Evolutionary conservation across 768 basidiomycete species (phyloP).

Genomic region (Mycena floridula): DNA sequence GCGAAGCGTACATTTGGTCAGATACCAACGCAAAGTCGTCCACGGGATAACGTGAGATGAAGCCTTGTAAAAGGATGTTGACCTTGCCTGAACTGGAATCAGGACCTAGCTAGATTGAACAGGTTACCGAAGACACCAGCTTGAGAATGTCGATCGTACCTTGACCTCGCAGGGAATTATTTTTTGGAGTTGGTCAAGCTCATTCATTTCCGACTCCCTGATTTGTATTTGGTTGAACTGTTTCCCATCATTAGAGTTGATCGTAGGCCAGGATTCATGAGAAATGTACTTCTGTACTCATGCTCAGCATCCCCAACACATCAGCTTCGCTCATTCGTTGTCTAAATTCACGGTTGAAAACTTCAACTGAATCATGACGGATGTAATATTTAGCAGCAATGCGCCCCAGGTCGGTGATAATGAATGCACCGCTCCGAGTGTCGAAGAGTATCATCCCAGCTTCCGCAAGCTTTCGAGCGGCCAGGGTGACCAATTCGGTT

Average conservation of each 20-base stretch:
- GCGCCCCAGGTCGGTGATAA: conserved; percentile 85
- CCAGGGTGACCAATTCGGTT: conserved; percentile 54
- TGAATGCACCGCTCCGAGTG: conserved; percentile 46
- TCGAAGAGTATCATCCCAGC: conserved; percentile 83
- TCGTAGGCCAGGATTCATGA: not conserved
- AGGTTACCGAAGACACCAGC: too few relatives aligned
- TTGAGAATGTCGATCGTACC: conserved; percentile 38
- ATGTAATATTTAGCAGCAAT: conserved; percentile 98
- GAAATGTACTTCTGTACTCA: conserved; percentile 77
- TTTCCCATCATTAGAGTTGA: conserved; percentile 1
- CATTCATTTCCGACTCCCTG: conserved; percentile 82
- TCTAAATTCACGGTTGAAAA: conserved; percentile 76
- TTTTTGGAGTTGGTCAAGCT: conserved; percentile 67
- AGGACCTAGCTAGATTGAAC: conserved; percentile 46
- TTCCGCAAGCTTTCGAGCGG: conserved; percentile 61
- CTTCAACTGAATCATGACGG: conserved; percentile 75
- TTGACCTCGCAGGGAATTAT: conserved; percentile 75
- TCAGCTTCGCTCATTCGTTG: conserved; percentile 91
- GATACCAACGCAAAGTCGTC: conserved; percentile 97
- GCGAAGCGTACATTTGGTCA: conserved; percentile 89
- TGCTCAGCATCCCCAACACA: conserved; percentile 77
- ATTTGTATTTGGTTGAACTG: conserved; percentile 95
- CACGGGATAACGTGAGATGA: conserved; percentile 72
- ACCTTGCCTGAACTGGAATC: conserved; percentile 70
- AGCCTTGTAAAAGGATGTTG: conserved; percentile 90